Evolutionary conservation across 2,329 filamentous ascomycete species (phyloP), one percentile per base, ranked within the genome.

Genomic region (Knufia petricola): DNA sequence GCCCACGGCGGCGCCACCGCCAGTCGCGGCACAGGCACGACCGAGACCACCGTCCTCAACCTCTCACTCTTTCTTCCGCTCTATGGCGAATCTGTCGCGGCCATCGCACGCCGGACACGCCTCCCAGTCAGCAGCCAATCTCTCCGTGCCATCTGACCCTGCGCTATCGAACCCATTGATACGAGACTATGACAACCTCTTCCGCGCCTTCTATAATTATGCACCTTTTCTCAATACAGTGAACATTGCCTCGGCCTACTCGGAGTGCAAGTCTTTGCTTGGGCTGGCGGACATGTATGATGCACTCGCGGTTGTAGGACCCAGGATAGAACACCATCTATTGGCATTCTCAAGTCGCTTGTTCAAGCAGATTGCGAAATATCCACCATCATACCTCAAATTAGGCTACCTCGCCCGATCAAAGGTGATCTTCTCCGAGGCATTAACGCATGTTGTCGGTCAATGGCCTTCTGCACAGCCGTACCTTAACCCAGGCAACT

Each of bases 311-410:
- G 87, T 95, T 13, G 87, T 94, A 7, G 89, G 89, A 0, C 86
- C 87, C 1, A 79, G 90, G 31, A 85, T 95, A 38, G 90, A 95
- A 66, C 89, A 96, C 68, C 90, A 96, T 64, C 75, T 96, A 12
- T 73, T 96, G 13, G 87, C 92, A 58, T 96, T 95, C 64, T 87
- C 92, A 60, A 85, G 84, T 19, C 79, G 87, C 1, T 75, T 96
- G 2, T 95, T 89, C 84, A 94, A 92, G 66, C 90, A 95, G 66
- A 94, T 95, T 54, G 88, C 89, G 46, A 95, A 95, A 67, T 95
- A 95, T 62, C 89, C 90, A 10, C 86, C 92, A 41, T 88, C 82
- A 51, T 96, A 95, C 62, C 77, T 95, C 41, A 89, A 89, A 50
- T 77, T 96, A 1, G 89, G 88, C 31, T 95, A 88, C 60, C 75